Base-by-base conservation (phyloP, 2,329 filamentous ascomycete genomes). In the Davidsoniella australis region DNA sequence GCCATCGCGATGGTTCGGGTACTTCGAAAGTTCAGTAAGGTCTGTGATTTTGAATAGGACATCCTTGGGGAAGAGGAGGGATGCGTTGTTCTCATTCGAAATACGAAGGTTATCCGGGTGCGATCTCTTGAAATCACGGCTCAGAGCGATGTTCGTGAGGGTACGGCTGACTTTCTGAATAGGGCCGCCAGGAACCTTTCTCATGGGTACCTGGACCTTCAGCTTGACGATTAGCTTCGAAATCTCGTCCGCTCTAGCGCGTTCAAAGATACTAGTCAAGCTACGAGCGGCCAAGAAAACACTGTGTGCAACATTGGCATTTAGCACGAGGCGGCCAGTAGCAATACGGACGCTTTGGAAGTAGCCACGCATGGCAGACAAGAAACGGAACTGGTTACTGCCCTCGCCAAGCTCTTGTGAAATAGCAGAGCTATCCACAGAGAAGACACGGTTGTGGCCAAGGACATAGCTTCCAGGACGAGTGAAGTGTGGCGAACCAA, bases 261-360 rank as follows among this genome's bases (percentile, higher is more conserved):
- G 12, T 6, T 41, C 36, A n/a, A 53, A 45, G 38, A 50, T 45
- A 7, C 37, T 24, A n/a, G 17, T 37, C 18, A 53, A 26, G 26
- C 33, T 45, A 12, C 60, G 20, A 58, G 43, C 9, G 57, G 59
- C 17, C 33, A 48, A 20, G 60, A 77, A 77, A 16, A 75, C 65
- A 2, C 68, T 69, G 54, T 75, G 68, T 0, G 70, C 69, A 8
- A 75, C 68, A 50, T 78, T 76, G 43, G 65, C 63, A 53, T 78
- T 78, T 23, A 77, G 60, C 0, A 78, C 64, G 1, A 77, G 56
- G 0, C 71, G 64, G 2, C 71, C 72, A 0, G 73, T 77, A 0
- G 68, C 68, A 0, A 72, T 62, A 5, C 73, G 70, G 2, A 69
- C 65, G 29, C 72, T 75, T 56, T 74, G 70, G 50, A 75, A 75